A percentile compares a stretch with the other conserved stretches of the same genome.
These are phyloP conservation scores for Schizopora paradoxa DNA, from an alignment of 1,284 basidiomycete species.

Conservation along the genomic window DNA sequence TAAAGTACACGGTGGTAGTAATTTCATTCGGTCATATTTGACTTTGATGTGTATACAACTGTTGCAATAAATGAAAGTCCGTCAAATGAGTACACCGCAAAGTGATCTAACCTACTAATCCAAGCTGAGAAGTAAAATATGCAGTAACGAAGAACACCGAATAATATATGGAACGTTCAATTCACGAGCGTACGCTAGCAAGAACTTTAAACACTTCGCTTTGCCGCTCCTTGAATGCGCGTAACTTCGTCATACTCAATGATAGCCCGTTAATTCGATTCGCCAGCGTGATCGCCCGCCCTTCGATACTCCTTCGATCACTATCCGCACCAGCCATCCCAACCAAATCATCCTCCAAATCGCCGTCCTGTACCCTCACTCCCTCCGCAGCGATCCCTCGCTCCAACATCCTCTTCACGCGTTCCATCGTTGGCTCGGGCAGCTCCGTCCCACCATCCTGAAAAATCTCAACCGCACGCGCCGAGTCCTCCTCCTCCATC, in stretches of 20 bases:
- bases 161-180: neutral
- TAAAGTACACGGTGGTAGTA: too few relatives aligned
- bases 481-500: slow-evolving; percentile 55
- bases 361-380: slow-evolving; percentile 25
- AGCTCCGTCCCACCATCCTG: slow-evolving; percentile 36
- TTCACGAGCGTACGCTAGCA: slow-evolving; percentile 30
- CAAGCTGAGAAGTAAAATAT: too few relatives aligned
- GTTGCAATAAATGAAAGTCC: too few relatives aligned
- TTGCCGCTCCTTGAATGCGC: slow-evolving; percentile 67
- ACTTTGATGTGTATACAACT: too few relatives aligned
- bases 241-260: slow-evolving; percentile 59
- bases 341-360: slow-evolving; percentile 38
- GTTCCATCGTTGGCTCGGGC: slow-evolving; percentile 52
- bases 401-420: slow-evolving; percentile 54
- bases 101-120: too few relatives aligned
- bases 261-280: slow-evolving; percentile 71
- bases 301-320: slow-evolving; percentile 47
- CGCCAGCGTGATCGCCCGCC: slow-evolving; percentile 58
- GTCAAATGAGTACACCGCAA: too few relatives aligned
- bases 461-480: slow-evolving; percentile 43
- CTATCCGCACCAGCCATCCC: slow-evolving; percentile 24
- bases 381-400: slow-evolving; percentile 22
- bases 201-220: slow-evolving; percentile 66
- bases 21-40: too few relatives aligned
- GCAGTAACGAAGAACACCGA: too few relatives aligned